These are phyloP conservation scores for Paracorniculantispora psalliotae DNA, from an alignment of 2,329 filamentous ascomycete genomes.

Conservation along the genomic window DNA sequence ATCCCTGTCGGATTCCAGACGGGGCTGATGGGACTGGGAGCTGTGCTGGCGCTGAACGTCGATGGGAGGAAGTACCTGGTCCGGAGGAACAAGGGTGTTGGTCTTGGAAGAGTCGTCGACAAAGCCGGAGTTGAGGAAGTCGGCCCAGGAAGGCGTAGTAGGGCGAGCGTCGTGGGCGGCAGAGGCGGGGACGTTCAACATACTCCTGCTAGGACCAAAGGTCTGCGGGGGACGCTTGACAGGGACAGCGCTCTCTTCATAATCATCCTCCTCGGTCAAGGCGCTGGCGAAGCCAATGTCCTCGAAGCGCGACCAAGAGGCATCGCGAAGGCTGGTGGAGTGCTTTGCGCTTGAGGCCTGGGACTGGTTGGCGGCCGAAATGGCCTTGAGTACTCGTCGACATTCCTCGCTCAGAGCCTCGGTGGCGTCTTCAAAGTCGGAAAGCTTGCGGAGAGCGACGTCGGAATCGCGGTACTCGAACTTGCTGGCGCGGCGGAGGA, in stretches of 20 bases:
- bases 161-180: constrained; percentile 68
- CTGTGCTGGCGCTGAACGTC: constrained; percentile 72
- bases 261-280: constrained; percentile 65
- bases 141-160: constrained; percentile 96
- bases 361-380: constrained; percentile 85
- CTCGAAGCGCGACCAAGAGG: constrained; percentile 95
- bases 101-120: constrained; percentile 64
- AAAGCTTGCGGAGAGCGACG: constrained; percentile 75
- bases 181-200: constrained; percentile 50
- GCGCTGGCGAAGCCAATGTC: constrained; percentile 84
- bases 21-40: constrained; percentile 76
- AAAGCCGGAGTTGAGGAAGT: constrained; percentile 93
- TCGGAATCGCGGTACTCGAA: constrained; percentile 94
- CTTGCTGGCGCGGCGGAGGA: constrained; percentile 84
- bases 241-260: constrained; percentile 47
- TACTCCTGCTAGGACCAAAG: constrained; percentile 9
- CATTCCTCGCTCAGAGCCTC: constrained; percentile 90
- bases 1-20: constrained; percentile 60
- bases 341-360: constrained; percentile 65
- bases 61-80: constrained; percentile 86
- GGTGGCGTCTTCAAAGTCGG: constrained; percentile 84
- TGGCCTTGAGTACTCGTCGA: constrained; percentile 79
- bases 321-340: constrained; percentile 70
- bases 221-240: constrained; percentile 31
- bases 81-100: constrained; percentile 78